Evolutionary conservation across 345 rosid species (phyloP).

Genomic region (Citrus glauca): DNA sequence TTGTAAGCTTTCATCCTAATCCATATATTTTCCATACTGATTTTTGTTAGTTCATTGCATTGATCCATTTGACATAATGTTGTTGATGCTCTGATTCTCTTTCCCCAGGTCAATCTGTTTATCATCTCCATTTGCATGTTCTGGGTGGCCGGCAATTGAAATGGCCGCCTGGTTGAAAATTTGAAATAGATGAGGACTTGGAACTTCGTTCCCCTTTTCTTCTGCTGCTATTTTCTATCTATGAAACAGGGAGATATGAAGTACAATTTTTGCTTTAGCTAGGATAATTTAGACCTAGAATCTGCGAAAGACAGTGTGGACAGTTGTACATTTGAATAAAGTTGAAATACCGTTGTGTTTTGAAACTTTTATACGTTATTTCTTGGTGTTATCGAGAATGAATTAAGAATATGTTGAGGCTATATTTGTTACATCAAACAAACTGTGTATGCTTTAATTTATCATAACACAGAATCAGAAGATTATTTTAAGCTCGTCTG

Average conservation of each 20-base stretch:
- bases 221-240: neutral
- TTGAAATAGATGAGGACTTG: neutral
- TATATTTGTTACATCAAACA: neutral
- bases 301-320: neutral
- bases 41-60: neutral
- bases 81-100: neutral
- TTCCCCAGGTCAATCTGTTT: conserved; percentile 86
- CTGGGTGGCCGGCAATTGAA: conserved; percentile 87
- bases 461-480: neutral
- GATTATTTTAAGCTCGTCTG: neutral
- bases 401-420: neutral
- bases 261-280: neutral
- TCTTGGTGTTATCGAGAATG: neutral
- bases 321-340: neutral
- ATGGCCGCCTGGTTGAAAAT: conserved; percentile 84
- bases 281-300: neutral
- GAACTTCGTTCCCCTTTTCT: neutral
- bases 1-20: conserved; percentile 47
- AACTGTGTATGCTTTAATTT: neutral
- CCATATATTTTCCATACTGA: neutral
- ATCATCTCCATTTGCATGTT: conserved; percentile 88
- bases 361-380: neutral
- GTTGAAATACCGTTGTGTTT: neutral
- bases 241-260: neutral
- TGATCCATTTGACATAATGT: neutral